These are phyloP conservation scores for Solanum hybrid DNA, from an alignment of 305 asterid genomes.

Conservation along the genomic window DNA sequence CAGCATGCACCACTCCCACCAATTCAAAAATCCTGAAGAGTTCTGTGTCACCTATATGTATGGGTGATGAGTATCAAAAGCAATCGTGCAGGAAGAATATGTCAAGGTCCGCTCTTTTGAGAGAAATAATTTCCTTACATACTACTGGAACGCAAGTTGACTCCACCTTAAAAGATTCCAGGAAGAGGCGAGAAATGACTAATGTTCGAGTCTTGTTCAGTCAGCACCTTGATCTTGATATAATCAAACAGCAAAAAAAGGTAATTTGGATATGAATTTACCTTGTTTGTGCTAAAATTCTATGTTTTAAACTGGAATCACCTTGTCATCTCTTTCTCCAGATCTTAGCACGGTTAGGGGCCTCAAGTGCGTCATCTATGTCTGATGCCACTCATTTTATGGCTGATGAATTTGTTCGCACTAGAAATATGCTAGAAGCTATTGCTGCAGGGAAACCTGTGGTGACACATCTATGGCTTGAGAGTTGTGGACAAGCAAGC, in stretches of 20 bases:
- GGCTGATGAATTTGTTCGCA: constrained; percentile 90
- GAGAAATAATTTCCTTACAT: constrained; percentile 36
- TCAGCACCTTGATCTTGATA: constrained; percentile 73
- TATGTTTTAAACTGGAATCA: not conserved
- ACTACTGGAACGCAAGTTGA: constrained; percentile 17
- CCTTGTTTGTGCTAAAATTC: not conserved
- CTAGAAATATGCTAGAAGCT: constrained; percentile 92
- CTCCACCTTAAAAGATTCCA: constrained; percentile 32
- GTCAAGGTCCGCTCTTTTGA: constrained; percentile 37
- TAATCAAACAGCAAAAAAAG: constrained; percentile 73
- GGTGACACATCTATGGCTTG: constrained; percentile 82
- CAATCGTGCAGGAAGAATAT: constrained; percentile 59
- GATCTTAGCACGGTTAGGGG: constrained; percentile 77
- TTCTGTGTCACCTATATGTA: constrained; percentile 67
- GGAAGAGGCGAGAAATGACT: constrained; percentile 72
- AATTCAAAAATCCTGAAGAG: constrained; percentile 24
- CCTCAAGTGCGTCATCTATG: constrained; percentile 52
- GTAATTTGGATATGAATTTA: constrained; percentile 15
- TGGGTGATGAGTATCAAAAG: constrained; percentile 84
- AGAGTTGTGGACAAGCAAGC: constrained; percentile 78
- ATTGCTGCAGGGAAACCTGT: constrained; percentile 89
- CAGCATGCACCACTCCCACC: constrained; percentile 46
- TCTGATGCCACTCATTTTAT: constrained; percentile 88
- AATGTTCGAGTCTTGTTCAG: constrained; percentile 73
- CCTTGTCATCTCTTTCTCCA: constrained; percentile 16